Conservation (phyloP, 2,329 filamentous ascomycete genomes). For the Tolypocladium tundrense region DNA sequence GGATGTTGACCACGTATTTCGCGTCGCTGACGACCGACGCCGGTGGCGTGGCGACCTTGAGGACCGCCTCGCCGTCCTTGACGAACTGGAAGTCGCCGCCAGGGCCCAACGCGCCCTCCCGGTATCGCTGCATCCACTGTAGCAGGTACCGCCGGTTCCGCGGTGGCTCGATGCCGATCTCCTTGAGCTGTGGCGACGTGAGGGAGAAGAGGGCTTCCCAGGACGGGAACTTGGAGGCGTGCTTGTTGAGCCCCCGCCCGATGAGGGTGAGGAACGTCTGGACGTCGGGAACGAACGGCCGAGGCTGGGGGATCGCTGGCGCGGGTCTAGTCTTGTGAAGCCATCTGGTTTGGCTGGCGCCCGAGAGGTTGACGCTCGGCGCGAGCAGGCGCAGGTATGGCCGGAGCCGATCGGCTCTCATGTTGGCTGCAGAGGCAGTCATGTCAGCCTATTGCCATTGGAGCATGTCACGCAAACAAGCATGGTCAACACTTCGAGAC, state of each 20-base stretch:
- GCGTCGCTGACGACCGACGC: conserved; percentile 28
- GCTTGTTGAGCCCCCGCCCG: conserved; percentile 73
- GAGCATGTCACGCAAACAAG: background rate
- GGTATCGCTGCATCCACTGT: conserved; percentile 78
- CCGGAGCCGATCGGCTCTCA: conserved; percentile 12
- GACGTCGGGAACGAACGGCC: conserved; percentile 77
- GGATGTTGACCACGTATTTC: conserved; percentile 46
- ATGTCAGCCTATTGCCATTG: background rate
- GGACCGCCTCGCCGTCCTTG: conserved; percentile 39
- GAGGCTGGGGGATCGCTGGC: conserved; percentile 53
- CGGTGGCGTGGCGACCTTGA: conserved; percentile 36
- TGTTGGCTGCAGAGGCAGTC: background rate
- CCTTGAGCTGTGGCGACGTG: conserved; percentile 64
- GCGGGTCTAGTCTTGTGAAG: conserved; percentile 29
- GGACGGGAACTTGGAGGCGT: conserved; percentile 76
- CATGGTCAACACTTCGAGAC: background rate
- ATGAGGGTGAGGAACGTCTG: conserved; percentile 82
- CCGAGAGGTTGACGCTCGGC: conserved; percentile 19
- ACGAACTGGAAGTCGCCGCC: conserved; percentile 76
- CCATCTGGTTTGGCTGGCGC: conserved; percentile 29
- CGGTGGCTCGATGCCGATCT: conserved; percentile 78
- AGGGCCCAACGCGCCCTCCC: conserved; percentile 64
- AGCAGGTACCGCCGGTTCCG: conserved; percentile 75
- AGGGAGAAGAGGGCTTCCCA: conserved; percentile 88
- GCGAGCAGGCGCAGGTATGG: conserved; percentile 20